A percentile compares a stretch with the other conserved stretches of the same genome.
Conservation (phyloP, 306 rosid genomes). For the Alnus glutinosa region DNA sequence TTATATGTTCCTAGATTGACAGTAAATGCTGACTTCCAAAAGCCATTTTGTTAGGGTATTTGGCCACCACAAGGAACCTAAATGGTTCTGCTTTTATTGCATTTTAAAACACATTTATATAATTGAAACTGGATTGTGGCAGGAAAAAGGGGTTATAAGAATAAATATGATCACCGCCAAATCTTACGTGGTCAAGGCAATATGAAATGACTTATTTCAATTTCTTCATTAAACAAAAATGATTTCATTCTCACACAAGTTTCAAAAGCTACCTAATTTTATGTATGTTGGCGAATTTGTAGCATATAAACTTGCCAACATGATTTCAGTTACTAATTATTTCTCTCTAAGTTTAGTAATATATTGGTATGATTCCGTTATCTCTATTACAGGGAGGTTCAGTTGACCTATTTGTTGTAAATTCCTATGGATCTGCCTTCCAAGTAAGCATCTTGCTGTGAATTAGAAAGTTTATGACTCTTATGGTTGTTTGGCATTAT, state of each 20-base stretch:
- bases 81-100: slow-evolving; percentile 8
- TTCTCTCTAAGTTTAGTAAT: not conserved
- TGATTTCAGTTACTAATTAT: not conserved
- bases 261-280: slow-evolving; percentile 8
- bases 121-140: slow-evolving; percentile 4
- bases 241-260: not conserved
- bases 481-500: not conserved
- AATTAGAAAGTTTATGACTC: slow-evolving; percentile 5
- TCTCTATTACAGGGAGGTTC: slow-evolving; percentile 65
- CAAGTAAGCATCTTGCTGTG: slow-evolving; percentile 57
- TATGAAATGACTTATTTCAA: slow-evolving; percentile 18
- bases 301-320: slow-evolving; percentile 1
- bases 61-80: not conserved
- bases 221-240: slow-evolving; percentile 11
- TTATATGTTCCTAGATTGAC: slow-evolving; percentile 6
- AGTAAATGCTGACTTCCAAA: slow-evolving; percentile 13
- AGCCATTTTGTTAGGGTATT: not conserved
- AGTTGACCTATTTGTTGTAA: slow-evolving; percentile 81
- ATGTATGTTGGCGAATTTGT: slow-evolving; percentile 21
- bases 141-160: slow-evolving; percentile 6
- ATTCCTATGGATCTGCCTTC: slow-evolving; percentile 89
- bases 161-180: slow-evolving; percentile 17
- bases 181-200: not conserved
- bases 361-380: slow-evolving; percentile 21
- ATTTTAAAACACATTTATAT: slow-evolving; percentile 9